Conservation (phyloP, 257 asterid genomes). For the Solanum virginianum region DNA sequence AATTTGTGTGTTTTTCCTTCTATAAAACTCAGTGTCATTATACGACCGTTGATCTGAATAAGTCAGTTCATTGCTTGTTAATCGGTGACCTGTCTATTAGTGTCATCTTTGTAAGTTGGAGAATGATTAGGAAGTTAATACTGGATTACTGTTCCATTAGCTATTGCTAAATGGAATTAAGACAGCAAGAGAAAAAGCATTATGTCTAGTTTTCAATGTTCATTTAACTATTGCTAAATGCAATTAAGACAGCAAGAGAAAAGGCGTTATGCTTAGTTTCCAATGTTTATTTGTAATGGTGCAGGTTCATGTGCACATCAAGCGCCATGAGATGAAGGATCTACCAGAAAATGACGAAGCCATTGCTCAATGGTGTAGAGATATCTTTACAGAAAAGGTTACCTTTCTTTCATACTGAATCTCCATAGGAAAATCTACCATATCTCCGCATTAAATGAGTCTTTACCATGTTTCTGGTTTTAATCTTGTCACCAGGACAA, state of each 20-base stretch:
- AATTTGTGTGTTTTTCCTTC: too few species aligned
- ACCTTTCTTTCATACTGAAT: background rate
- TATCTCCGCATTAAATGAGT: background rate
- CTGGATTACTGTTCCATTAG: too few species aligned
- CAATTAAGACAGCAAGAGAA: background rate
- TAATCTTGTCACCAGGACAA: slow-evolving; percentile 40
- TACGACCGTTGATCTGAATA: background rate
- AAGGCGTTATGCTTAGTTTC: background rate
- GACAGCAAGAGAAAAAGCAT: background rate
- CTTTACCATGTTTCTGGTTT: background rate
- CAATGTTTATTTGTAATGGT: background rate
- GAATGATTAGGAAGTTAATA: background rate
- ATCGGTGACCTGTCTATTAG: background rate
- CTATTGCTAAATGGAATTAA: background rate
- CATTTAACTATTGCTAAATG: background rate
- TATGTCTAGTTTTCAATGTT: background rate
- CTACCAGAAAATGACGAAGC: slow-evolving; percentile 72
- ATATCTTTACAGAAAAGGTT: slow-evolving; percentile 69
- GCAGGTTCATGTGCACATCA: slow-evolving; percentile 85
- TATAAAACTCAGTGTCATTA: background rate
- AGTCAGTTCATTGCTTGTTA: background rate
- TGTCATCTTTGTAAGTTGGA: background rate
- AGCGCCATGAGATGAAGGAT: slow-evolving; percentile 69
- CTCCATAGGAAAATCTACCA: background rate
- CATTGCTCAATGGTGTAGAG: slow-evolving; percentile 91